Conservation (phyloP, 2,329 filamentous ascomycete species). For the Penicillium sp. region DNA sequence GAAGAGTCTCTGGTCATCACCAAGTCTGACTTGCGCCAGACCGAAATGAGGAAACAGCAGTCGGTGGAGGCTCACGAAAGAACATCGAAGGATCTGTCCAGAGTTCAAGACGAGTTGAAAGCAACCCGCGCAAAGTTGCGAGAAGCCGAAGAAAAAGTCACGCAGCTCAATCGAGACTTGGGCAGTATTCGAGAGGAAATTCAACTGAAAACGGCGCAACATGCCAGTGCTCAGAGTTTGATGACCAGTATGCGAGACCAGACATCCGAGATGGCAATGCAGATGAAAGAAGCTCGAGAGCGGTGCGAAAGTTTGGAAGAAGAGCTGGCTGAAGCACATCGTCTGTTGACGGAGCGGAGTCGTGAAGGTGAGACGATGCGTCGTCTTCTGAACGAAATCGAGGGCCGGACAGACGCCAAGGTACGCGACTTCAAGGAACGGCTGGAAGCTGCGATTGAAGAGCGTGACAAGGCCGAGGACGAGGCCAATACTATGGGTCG, state of each 20-base stretch:
- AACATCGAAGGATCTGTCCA: conserved; percentile 63
- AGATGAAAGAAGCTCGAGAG: conserved; percentile 83
- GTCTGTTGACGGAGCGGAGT: conserved; percentile 79
- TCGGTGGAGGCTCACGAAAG: conserved; percentile 70
- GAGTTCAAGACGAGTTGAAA: conserved; percentile 67
- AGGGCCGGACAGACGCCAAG: conserved; percentile 74
- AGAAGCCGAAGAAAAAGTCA: conserved; percentile 69
- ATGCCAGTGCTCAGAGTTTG: conserved; percentile 76
- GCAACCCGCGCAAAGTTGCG: conserved; percentile 56
- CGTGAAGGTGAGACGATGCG: conserved; percentile 95
- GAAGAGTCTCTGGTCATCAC: conserved; percentile 75
- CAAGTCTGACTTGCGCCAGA: conserved; percentile 71
- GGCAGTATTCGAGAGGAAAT: conserved; percentile 70
- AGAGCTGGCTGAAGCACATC: conserved; percentile 82
- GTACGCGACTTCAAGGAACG: conserved; percentile 84
- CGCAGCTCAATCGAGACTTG: conserved; percentile 65
- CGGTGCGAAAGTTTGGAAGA: conserved; percentile 85
- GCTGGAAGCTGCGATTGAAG: conserved; percentile 87
- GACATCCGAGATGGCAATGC: conserved; percentile 78
- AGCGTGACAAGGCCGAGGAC: conserved; percentile 88
- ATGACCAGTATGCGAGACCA: conserved; percentile 93
- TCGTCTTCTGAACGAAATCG: conserved; percentile 77
- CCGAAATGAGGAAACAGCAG: conserved; percentile 76
- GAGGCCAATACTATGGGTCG: conserved; percentile 76
- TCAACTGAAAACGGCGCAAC: conserved; percentile 79